phyloP scores from a whole-genome alignment of 163 green algal genomes.

The Chloroidium sp. region DNA sequence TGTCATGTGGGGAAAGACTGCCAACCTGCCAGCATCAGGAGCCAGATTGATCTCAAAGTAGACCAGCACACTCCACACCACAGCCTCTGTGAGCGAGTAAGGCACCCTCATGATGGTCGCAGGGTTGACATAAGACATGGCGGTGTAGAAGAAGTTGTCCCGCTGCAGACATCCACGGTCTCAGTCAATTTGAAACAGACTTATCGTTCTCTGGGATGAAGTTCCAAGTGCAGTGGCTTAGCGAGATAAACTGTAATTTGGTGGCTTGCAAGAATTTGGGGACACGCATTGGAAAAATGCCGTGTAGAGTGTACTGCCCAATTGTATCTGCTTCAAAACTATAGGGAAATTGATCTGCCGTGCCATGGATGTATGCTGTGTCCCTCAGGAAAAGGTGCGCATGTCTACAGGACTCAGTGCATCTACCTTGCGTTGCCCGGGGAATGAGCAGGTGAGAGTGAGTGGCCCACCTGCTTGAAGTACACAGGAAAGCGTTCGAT shows the following conservation, averaged over 20 bases:
- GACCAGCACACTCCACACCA: conserved; percentile 23
- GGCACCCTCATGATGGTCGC: conserved; percentile 21
- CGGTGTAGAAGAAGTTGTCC: conserved; percentile 33
- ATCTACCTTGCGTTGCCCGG: background rate
- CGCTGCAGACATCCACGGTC: conserved; percentile 17
- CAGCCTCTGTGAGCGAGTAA: conserved; percentile 19
- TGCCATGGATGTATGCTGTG: too few species aligned
- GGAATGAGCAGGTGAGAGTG: background rate
- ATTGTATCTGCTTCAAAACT: too few species aligned
- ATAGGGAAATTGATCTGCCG: too few species aligned
- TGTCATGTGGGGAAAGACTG: background rate
- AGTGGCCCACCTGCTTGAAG: conserved; percentile 8
- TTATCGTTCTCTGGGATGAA: too few species aligned
- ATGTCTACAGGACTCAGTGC: too few species aligned
- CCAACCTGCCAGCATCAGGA: conserved; percentile 2
- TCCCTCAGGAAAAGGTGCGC: too few species aligned
- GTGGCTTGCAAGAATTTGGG: too few species aligned
- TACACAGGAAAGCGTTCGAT: conserved; percentile 14
- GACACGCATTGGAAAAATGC: too few species aligned
- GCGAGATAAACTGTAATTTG: too few species aligned
- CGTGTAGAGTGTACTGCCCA: too few species aligned
- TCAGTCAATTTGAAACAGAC: too few species aligned
- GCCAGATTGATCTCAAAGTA: conserved; percentile 21
- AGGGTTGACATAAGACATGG: conserved; percentile 12
- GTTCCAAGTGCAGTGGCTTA: too few species aligned